Conservation (phyloP, 768 basidiomycete species). For the Termitomyces sp. region DNA sequence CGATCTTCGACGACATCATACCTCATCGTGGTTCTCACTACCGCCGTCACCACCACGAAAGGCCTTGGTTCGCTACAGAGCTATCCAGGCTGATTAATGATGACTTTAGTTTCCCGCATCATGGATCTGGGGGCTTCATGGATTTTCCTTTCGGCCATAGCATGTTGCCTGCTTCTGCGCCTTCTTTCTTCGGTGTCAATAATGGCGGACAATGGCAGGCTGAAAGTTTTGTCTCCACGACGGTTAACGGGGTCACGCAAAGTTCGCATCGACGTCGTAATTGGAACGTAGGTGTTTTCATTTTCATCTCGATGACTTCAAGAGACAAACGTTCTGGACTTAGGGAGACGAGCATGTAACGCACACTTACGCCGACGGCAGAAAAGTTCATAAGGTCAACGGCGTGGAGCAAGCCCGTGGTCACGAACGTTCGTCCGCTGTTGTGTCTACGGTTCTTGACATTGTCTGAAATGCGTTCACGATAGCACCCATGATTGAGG, state of each 20-base stretch:
- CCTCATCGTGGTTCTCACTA: conserved; percentile 16
- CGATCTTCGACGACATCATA: conserved; percentile 54
- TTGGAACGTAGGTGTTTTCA: conserved; percentile 40
- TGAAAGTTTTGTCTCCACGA: conserved; percentile 51
- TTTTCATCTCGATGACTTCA: conserved; percentile 3
- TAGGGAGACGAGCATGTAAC: conserved; percentile 76
- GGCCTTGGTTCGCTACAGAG: conserved; percentile 21
- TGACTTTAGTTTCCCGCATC: conserved; percentile 25
- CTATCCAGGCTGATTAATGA: conserved; percentile 26
- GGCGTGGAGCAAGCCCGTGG: conserved; percentile 44
- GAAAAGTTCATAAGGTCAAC: conserved; percentile 60
- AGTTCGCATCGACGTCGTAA: conserved; percentile 51
- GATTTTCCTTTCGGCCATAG: conserved; percentile 18
- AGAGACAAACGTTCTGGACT: background rate
- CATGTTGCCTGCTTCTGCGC: background rate
- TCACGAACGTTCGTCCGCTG: conserved; percentile 14
- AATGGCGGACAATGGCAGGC: conserved; percentile 34
- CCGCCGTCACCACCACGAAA: conserved; percentile 22
- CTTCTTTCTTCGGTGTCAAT: conserved; percentile 21
- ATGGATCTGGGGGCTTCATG: conserved; percentile 22
- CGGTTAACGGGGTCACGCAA: conserved; percentile 64
- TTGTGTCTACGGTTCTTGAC: background rate
- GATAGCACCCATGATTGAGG: conserved; percentile 10
- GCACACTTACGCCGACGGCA: conserved; percentile 61
- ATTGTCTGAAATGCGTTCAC: background rate